Conservation (phyloP, 2,329 filamentous ascomycete genomes). For the Xylaria arbuscula region DNA sequence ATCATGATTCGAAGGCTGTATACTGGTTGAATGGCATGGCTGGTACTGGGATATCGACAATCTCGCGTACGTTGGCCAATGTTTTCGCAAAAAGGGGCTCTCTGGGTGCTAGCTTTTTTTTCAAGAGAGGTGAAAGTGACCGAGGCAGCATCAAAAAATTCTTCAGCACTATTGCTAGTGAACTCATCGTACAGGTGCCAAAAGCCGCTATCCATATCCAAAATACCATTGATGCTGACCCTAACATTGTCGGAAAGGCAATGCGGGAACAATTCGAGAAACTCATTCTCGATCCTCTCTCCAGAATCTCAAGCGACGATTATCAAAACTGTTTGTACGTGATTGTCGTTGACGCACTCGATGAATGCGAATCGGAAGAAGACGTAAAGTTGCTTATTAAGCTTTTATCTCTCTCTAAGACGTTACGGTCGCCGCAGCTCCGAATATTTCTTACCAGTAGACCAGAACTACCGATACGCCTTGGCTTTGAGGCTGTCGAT, state of each 20-base stretch:
- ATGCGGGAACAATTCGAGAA: neutral
- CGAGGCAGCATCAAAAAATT: neutral
- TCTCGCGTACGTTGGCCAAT: constrained; percentile 4
- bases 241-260: neutral
- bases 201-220: neutral
- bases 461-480: constrained; percentile 54
- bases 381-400: constrained; percentile 12
- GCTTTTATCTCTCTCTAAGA: constrained; percentile 1
- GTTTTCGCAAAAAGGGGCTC: neutral
- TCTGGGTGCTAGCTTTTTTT: constrained; percentile 23
- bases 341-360: constrained; percentile 14
- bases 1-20: constrained; percentile 10
- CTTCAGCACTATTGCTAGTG: constrained; percentile 15
- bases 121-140: constrained; percentile 23
- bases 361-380: constrained; percentile 17
- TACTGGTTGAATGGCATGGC: constrained; percentile 25
- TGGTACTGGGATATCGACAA: constrained; percentile 22
- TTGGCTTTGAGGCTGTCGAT: constrained; percentile 50
- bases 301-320: neutral
- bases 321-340: neutral
- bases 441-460: constrained; percentile 55
- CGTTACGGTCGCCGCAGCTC: neutral
- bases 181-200: neutral
- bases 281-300: neutral
- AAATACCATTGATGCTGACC: constrained; percentile 8